A percentile compares a stretch with the other conserved stretches of the same genome.
These are phyloP conservation scores for Metrosideros polymorpha DNA, from an alignment of 441 rosid genomes.

Conservation along the genomic window DNA sequence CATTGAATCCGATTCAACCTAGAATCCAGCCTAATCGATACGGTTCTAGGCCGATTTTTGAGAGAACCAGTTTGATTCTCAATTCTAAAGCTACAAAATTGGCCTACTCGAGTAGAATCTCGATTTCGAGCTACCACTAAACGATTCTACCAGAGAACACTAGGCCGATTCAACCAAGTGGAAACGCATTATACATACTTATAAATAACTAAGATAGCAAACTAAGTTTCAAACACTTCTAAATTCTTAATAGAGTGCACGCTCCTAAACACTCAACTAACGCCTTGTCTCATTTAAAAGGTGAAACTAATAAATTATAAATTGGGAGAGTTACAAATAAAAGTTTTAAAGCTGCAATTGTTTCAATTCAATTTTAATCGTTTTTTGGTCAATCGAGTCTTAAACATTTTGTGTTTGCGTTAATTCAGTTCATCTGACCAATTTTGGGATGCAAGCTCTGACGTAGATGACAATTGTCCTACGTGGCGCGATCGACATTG, in stretches of 20 bases:
- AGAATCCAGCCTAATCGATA: background rate
- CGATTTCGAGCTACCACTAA: background rate
- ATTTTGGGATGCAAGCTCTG: no score
- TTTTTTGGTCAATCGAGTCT: no score
- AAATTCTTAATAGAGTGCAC: background rate
- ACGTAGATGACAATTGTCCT: no score
- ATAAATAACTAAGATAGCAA: background rate
- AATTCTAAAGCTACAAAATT: background rate
- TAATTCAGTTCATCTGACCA: no score
- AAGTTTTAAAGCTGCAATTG: no score
- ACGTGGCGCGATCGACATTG: no score
- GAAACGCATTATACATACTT: no score
- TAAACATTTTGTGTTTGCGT: no score
- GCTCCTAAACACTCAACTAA: background rate
- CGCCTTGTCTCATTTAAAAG: background rate
- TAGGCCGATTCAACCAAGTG: background rate
- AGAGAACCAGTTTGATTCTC: background rate
- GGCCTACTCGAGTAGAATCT: rapidly evolving
- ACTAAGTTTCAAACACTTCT: background rate
- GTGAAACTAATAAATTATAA: background rate
- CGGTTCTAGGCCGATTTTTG: background rate
- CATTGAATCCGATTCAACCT: no score
- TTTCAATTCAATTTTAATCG: no score
- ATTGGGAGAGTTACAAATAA: no score
- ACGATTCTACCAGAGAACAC: background rate